Evolutionary conservation across 192 early-diverging fungal species (phyloP).

Genomic region (Paraglomus brasilianum): DNA sequence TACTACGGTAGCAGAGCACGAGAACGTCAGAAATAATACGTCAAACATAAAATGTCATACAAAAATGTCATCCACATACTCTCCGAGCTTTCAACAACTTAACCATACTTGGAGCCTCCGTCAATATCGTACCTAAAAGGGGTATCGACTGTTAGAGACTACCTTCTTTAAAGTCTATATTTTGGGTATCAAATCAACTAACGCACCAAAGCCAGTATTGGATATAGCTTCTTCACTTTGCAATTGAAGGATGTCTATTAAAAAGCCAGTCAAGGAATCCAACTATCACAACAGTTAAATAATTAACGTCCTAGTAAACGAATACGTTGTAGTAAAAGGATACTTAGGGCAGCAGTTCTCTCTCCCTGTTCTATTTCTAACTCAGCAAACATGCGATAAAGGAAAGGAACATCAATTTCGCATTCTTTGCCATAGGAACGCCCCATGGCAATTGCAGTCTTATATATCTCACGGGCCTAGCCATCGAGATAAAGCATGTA

Average conservation of each 20-base stretch:
- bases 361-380: constrained; percentile 52
- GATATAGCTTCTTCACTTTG: too few relatives aligned
- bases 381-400: constrained; percentile 50
- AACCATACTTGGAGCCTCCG: constrained; percentile 3
- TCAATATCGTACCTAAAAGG: too few relatives aligned
- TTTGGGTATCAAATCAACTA: too few relatives aligned
- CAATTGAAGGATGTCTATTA: too few relatives aligned
- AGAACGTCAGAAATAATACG: too few relatives aligned
- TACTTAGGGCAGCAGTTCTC: constrained; percentile 43
- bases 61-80: constrained; percentile 22
- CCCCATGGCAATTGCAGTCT: constrained; percentile 43
- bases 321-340: constrained; percentile 33
- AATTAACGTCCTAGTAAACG: too few relatives aligned
- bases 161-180: too few relatives aligned
- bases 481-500: background rate
- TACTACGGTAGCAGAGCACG: constrained; percentile 23
- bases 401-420: constrained; percentile 37
- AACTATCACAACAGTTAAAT: too few relatives aligned
- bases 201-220: too few relatives aligned
- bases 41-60: too few relatives aligned
- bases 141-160: too few relatives aligned
- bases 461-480: constrained; percentile 52
- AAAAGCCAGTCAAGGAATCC: too few relatives aligned
- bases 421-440: constrained; percentile 39
- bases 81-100: constrained; percentile 38